Evolutionary conservation across 805 yeast species (phyloP).

Genomic region (Candida methanosorbosa): DNA sequence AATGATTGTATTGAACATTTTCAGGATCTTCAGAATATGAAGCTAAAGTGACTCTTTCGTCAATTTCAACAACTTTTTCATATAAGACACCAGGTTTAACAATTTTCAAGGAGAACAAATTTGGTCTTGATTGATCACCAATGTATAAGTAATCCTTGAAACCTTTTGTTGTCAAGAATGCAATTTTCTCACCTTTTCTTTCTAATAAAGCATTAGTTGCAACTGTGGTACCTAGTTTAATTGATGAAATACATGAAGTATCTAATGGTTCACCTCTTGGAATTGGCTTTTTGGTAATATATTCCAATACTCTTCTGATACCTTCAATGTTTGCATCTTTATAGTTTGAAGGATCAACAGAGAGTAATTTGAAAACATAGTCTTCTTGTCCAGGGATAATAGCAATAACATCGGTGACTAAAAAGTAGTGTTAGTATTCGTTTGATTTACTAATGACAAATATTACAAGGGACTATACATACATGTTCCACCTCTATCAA

Average conservation of each 20-base stretch:
- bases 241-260: slow-evolving; percentile 46
- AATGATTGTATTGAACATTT: slow-evolving; percentile 26
- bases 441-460: too few species aligned
- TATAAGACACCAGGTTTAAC: slow-evolving; percentile 58
- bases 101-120: slow-evolving; percentile 69
- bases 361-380: slow-evolving; percentile 61
- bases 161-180: slow-evolving; percentile 73
- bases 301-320: slow-evolving; percentile 62
- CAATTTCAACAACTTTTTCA: slow-evolving; percentile 63
- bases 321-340: slow-evolving; percentile 86
- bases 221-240: slow-evolving; percentile 83
- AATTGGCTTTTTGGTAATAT: slow-evolving; percentile 37
- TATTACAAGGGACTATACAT: too few species aligned
- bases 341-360: slow-evolving; percentile 78
- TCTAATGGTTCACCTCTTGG: slow-evolving; percentile 49
- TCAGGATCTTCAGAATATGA: slow-evolving; percentile 62
- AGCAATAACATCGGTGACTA: slow-evolving; percentile 10
- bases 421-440: neutral
- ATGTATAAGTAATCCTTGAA: slow-evolving; percentile 68
- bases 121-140: slow-evolving; percentile 84
- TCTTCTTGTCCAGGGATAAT: slow-evolving; percentile 35
- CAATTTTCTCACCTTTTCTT: slow-evolving; percentile 77
- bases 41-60: slow-evolving; percentile 76
- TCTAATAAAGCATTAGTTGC: slow-evolving; percentile 88
- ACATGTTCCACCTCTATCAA: slow-evolving; percentile 3